Conservation (phyloP, 192 early-diverging fungal genomes). For the Coemansia sp. region DNA sequence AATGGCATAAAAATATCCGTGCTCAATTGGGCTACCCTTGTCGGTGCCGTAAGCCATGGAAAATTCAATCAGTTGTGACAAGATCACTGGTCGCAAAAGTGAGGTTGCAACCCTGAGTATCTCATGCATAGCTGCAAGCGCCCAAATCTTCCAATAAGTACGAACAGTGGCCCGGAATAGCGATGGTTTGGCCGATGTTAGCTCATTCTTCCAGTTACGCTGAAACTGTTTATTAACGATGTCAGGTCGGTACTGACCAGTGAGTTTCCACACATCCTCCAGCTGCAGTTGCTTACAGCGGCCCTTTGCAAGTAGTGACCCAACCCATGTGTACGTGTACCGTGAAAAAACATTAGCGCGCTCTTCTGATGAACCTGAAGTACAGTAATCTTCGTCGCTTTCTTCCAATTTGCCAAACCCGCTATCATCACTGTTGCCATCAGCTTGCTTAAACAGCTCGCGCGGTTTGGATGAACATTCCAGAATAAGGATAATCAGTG, state of each 20-base stretch:
- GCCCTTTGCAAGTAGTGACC: conserved; percentile 74
- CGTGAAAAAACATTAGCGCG: conserved; percentile 78
- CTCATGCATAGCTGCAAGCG: conserved; percentile 75
- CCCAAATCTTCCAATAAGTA: conserved; percentile 69
- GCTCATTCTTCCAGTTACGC: conserved; percentile 68
- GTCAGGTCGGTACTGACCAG: conserved; percentile 60
- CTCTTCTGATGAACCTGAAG: conserved; percentile 62
- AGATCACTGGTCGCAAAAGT: conserved; percentile 79
- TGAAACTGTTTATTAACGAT: conserved; percentile 68
- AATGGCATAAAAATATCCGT: conserved; percentile 76
- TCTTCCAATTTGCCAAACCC: not conserved
- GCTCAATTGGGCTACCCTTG: conserved; percentile 60
- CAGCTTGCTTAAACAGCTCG: conserved; percentile 16
- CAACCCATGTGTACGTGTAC: conserved; percentile 87
- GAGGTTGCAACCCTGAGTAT: conserved; percentile 70
- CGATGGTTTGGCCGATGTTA: conserved; percentile 62
- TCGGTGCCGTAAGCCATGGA: conserved; percentile 59
- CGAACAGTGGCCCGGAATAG: conserved; percentile 59
- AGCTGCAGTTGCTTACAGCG: conserved; percentile 70
- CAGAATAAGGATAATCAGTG: conserved; percentile 17
- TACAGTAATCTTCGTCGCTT: conserved; percentile 1
- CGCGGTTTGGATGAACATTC: conserved; percentile 34
- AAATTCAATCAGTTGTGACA: conserved; percentile 69
- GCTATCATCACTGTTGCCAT: conserved; percentile 16
- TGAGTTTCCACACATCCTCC: conserved; percentile 76